These are phyloP conservation scores for Manihot esculenta DNA, from an alignment of 441 rosid genomes.

Conservation along the genomic window DNA sequence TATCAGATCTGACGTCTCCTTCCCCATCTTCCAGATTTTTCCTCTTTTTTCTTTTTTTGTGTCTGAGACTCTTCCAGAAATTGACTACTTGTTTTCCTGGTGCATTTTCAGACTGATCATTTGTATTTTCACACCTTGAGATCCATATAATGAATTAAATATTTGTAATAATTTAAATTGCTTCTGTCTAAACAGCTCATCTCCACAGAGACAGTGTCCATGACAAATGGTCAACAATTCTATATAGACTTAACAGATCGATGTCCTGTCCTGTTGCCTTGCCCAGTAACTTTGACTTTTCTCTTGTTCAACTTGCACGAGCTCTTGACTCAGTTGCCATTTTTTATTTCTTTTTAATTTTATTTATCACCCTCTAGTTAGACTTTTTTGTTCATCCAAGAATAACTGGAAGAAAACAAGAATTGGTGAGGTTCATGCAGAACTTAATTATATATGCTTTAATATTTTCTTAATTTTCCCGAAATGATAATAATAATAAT, in stretches of 20 bases:
- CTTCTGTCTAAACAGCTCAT: slow-evolving; percentile 1
- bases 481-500: too few relatives aligned
- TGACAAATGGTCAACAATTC: not conserved
- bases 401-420: not conserved
- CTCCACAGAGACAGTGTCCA: not conserved
- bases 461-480: too few relatives aligned
- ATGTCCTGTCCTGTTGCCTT: not conserved
- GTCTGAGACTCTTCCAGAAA: slow-evolving; percentile 36
- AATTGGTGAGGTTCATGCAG: not conserved
- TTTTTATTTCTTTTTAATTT: not conserved
- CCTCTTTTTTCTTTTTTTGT: too few relatives aligned
- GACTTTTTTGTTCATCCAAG: not conserved
- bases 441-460: not conserved
- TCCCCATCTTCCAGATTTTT: too few relatives aligned
- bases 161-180: not conserved
- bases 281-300: not conserved
- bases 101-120: not conserved
- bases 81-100: not conserved
- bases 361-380: too few relatives aligned
- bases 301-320: not conserved
- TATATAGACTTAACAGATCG: too few relatives aligned
- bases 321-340: not conserved
- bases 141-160: not conserved
- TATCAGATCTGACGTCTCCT: not conserved
- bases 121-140: not conserved